These are phyloP conservation scores for Sphaceloma murrayae DNA, from an alignment of 2,329 filamentous ascomycete species.

Conservation along the genomic window DNA sequence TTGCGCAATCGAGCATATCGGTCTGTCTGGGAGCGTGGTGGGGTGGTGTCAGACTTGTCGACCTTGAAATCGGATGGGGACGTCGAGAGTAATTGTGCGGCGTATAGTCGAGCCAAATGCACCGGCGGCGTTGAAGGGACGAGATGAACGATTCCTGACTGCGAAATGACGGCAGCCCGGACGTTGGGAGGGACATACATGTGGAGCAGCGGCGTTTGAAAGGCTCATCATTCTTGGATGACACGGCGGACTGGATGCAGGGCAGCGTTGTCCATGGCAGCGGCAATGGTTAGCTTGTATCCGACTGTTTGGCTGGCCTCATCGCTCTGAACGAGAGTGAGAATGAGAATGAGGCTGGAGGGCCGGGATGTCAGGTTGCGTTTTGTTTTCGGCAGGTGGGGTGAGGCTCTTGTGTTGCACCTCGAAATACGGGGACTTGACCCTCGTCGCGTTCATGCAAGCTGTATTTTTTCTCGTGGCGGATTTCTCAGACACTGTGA, in stretches of 20 bases:
- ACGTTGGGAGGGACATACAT: neutral
- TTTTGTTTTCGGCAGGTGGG: too few species aligned
- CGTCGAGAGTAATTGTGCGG: too few species aligned
- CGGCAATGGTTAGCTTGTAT: too few species aligned
- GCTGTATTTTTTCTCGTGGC: neutral
- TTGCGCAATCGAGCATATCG: constrained; percentile 17
- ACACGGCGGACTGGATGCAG: too few species aligned
- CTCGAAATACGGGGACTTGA: constrained; percentile 3
- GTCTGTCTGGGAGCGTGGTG: neutral
- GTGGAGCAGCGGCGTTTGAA: too few species aligned
- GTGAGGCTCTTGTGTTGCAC: too few species aligned
- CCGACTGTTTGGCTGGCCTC: too few species aligned
- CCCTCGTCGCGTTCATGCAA: constrained; percentile 5
- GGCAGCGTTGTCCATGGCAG: too few species aligned
- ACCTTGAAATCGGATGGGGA: neutral
- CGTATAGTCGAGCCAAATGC: too few species aligned
- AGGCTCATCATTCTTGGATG: too few species aligned
- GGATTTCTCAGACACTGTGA: constrained; percentile 1
- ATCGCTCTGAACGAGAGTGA: too few species aligned
- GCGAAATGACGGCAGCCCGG: constrained; percentile 2
- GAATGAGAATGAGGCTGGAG: constrained; percentile 13
- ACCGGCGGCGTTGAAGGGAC: constrained; percentile 1
- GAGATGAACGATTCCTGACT: neutral
- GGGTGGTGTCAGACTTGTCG: constrained; percentile 18
- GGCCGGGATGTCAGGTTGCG: neutral